Conservation (phyloP, 306 rosid species). For the Lablab purpureus region DNA sequence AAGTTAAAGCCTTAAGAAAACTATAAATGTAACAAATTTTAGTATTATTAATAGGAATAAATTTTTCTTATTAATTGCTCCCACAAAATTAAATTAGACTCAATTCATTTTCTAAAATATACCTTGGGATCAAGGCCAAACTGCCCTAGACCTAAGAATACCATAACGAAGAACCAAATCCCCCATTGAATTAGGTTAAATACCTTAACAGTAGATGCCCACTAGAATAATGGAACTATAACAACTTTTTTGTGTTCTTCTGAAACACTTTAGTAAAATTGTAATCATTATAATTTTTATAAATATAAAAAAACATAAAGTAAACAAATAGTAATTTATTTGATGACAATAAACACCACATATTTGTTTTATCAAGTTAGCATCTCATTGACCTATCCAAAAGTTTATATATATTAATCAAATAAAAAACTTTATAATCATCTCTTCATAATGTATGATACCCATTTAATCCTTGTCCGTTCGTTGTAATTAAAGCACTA, state of each 20-base stretch:
- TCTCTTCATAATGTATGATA: background rate
- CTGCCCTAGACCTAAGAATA: no score
- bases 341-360: background rate
- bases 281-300: background rate
- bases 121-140: background rate
- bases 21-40: no score
- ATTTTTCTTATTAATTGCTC: no score
- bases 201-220: background rate
- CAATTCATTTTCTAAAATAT: background rate
- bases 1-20: no score
- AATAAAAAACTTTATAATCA: background rate
- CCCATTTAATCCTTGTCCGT: constrained; percentile 6
- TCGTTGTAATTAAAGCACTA: constrained; percentile 6
- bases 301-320: background rate
- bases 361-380: background rate
- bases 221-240: background rate
- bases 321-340: background rate
- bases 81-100: no score
- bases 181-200: background rate
- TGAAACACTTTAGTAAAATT: background rate
- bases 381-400: background rate
- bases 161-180: background rate
- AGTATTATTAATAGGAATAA: no score
- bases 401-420: background rate
- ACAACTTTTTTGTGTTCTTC: background rate